Conservation (phyloP, 495 filamentous ascomycete species). For the Neurospora africana region DNA sequence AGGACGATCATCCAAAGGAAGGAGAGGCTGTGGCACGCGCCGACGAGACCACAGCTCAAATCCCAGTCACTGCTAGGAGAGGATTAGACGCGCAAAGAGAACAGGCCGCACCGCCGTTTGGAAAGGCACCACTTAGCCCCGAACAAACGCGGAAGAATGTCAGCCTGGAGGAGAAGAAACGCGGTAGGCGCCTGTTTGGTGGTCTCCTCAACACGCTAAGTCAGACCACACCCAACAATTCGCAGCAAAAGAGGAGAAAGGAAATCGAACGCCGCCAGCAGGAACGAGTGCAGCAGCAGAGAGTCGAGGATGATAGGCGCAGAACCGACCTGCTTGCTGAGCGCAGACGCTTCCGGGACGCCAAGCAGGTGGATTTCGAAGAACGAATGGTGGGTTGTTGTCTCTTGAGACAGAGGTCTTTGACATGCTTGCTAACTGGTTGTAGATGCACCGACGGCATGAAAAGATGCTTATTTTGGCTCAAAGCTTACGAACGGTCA, state of each 20-base stretch:
- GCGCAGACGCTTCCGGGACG: constrained; percentile 46
- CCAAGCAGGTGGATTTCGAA: constrained; percentile 68
- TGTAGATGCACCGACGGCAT: constrained; percentile 73
- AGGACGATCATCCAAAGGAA: not conserved
- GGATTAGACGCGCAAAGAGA: not conserved
- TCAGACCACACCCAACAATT: constrained; percentile 52
- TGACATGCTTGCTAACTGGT: not conserved
- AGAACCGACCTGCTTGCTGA: constrained; percentile 52
- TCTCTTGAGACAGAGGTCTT: not conserved
- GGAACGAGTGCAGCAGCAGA: constrained; percentile 67
- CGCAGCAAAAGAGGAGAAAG: constrained; percentile 60
- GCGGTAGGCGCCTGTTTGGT: constrained; percentile 83
- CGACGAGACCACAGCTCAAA: not conserved
- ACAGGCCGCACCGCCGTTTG: not conserved
- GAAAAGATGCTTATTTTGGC: constrained; percentile 60
- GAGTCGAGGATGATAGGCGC: constrained; percentile 53
- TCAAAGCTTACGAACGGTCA: constrained; percentile 60
- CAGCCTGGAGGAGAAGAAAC: constrained; percentile 68
- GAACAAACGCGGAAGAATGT: constrained; percentile 29
- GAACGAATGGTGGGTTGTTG: constrained; percentile 55
- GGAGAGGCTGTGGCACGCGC: not conserved
- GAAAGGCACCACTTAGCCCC: constrained; percentile 2
- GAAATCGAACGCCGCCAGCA: constrained; percentile 89
- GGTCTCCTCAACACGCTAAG: constrained; percentile 79
- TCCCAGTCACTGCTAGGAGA: not conserved